Percentiles rank a stretch among this genome's conserved stretches.
These are phyloP conservation scores for Isabelozyma gotoi DNA, from an alignment of 805 yeast species.

Conservation along the genomic window DNA sequence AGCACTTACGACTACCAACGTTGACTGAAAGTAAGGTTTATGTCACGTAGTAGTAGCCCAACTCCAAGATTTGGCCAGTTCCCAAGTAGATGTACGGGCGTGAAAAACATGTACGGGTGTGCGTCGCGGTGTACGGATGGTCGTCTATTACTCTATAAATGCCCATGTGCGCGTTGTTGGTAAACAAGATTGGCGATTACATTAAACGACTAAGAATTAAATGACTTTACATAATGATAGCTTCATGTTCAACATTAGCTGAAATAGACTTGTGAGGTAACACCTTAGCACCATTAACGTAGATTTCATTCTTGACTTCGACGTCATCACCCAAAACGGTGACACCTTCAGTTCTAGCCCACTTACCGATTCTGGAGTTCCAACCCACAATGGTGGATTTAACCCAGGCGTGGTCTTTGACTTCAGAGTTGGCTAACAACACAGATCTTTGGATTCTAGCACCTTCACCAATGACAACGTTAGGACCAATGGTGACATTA, in stretches of 20 bases:
- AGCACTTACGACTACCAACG: too few species aligned
- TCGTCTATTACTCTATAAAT: too few species aligned
- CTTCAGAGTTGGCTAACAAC: constrained; percentile 82
- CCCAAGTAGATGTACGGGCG: too few species aligned
- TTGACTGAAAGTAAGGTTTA: too few species aligned
- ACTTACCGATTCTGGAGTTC: constrained; percentile 96
- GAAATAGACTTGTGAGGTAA: constrained; percentile 98
- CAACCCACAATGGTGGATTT: constrained; percentile 98
- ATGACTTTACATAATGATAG: constrained; percentile 84
- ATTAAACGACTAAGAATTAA: background rate
- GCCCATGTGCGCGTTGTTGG: background rate
- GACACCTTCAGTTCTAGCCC: constrained; percentile 98
- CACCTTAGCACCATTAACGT: constrained; percentile 99
- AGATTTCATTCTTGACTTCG: constrained; percentile 95
- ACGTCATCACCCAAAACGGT: constrained; percentile 99
- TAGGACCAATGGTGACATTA: constrained; percentile 95
- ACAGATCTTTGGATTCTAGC: constrained; percentile 97
- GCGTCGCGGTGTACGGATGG: too few species aligned
- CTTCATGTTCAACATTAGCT: constrained; percentile 94
- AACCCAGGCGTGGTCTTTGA: constrained; percentile 97
- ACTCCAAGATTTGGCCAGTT: too few species aligned
- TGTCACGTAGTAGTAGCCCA: too few species aligned
- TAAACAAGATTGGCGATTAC: background rate
- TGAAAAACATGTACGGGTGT: too few species aligned
- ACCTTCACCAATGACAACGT: constrained; percentile 94